A percentile compares a stretch with the other conserved stretches of the same genome.
Conservation (phyloP, 495 filamentous ascomycete genomes). For the Hyphodiscus hymeniophilus region DNA sequence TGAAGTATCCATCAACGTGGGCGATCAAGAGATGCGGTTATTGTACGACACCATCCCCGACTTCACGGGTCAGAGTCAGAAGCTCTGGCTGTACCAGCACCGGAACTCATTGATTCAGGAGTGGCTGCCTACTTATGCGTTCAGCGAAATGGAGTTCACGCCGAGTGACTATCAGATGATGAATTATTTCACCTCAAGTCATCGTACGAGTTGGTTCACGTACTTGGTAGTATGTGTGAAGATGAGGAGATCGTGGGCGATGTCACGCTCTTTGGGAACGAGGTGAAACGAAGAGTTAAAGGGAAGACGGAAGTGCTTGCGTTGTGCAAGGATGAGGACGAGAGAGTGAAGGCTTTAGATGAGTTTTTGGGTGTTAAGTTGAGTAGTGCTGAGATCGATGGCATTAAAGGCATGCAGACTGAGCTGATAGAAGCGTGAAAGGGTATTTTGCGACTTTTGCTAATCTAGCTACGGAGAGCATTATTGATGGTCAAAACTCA, state of each 20-base stretch:
- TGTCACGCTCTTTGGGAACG: constrained; percentile 46
- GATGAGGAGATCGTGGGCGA: constrained; percentile 41
- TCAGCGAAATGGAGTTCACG: constrained; percentile 33
- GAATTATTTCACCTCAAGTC: constrained; percentile 39
- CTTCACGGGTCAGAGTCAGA: constrained; percentile 18
- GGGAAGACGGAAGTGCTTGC: constrained; percentile 33
- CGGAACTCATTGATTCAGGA: constrained; percentile 4
- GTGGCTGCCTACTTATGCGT: constrained; percentile 32
- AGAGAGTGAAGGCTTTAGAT: constrained; percentile 42
- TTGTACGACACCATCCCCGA: constrained; percentile 17
- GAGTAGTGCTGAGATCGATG: constrained; percentile 38
- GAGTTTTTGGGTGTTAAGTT: constrained; percentile 50
- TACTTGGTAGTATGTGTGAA: constrained; percentile 30
- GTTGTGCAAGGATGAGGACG: constrained; percentile 38
- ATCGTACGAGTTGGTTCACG: constrained; percentile 33
- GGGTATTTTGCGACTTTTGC: too few relatives aligned
- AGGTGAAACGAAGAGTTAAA: constrained; percentile 49
- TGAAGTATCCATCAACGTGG: constrained; percentile 15
- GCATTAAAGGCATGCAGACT: constrained; percentile 43
- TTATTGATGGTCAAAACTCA: too few relatives aligned
- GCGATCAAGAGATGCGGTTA: constrained; percentile 9
- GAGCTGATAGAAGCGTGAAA: constrained; percentile 26
- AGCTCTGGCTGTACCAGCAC: constrained; percentile 32
- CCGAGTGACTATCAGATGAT: constrained; percentile 46
- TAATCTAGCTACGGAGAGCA: too few relatives aligned